Conservation (phyloP, 2,329 filamentous ascomycete genomes). For the Zalaria sp. region DNA sequence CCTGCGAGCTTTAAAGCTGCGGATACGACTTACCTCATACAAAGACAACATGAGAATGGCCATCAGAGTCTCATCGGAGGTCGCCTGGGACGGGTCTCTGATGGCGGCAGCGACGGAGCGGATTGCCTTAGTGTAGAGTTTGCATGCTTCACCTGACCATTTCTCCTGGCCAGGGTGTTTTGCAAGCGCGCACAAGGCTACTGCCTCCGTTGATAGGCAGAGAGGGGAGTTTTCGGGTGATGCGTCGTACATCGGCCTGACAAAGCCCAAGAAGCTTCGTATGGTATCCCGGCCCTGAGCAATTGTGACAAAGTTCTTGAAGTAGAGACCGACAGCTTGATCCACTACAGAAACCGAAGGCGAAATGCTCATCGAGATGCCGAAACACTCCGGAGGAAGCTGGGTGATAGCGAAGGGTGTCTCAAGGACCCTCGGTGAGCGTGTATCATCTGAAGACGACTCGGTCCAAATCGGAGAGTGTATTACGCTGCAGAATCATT, state of each 20-base stretch:
- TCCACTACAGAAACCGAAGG: constrained; percentile 3
- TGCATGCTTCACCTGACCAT: not conserved
- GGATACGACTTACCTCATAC: constrained; percentile 35
- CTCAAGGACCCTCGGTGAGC: not conserved
- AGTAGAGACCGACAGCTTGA: constrained; percentile 2
- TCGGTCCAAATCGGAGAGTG: not conserved
- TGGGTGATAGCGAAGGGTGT: not conserved
- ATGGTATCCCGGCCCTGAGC: not conserved
- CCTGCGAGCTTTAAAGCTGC: not conserved
- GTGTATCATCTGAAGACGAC: not conserved
- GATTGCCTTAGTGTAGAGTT: constrained; percentile 3
- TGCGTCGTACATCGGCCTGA: constrained; percentile 1
- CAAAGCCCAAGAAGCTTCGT: constrained; percentile 2
- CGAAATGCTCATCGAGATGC: constrained; percentile 10
- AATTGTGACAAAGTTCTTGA: constrained; percentile 2
- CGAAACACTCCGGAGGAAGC: not conserved
- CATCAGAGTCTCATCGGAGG: constrained; percentile 43
- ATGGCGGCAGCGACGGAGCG: constrained; percentile 34
- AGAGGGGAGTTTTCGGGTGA: constrained; percentile 1
- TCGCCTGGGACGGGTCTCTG: constrained; percentile 33
- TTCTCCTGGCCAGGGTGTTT: constrained; percentile 1
- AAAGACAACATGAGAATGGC: constrained; percentile 46
- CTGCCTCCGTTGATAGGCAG: constrained; percentile 1
- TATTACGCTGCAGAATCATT: not conserved
- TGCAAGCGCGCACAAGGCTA: constrained; percentile 4